Evolutionary conservation across 495 filamentous ascomycete genomes (phyloP), one percentile per base, ranked within the genome.

Genomic region (Neurospora sp.): DNA sequence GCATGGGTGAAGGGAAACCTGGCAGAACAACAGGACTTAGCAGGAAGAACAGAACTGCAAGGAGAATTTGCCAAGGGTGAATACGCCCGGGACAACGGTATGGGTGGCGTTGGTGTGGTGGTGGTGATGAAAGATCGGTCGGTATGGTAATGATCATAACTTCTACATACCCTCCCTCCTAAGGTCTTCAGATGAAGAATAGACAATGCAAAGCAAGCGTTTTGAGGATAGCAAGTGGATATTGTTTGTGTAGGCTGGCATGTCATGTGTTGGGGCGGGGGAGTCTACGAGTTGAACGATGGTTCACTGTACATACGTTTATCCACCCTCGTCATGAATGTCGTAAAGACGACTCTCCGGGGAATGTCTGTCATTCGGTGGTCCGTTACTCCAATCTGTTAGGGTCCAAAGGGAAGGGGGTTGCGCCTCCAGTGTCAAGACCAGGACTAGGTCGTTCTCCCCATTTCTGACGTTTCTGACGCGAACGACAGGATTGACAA

Each of bases 11-110:
- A 37, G 14, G 27, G 14, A 27, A 65, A 65, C 79, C 48, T 70
- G 75, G 40, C 71, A 77, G 35, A 71, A 76, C 8, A 76, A 45
- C 70, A 35, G 31, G 70, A 42, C 70, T 40, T 45, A 71, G 70
- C 41, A 42, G 22, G 41, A 59, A 40, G 16, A 71, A 37, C 70
- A 71, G 70, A 27, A 71, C 40, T 61, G 42, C 40, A 61, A 65
- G 44, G 70, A 70, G 37, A 70, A 70, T 27, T 7, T 70, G 69
- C 22, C 39, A 41, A 40, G 37, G 27, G 53, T 17, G 53, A 37
- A 8, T 1, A 65, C 35, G 3, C 4, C 35, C 35, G 35, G 35
- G 35, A 37, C 35, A 37, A 59, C 48, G 20, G 20, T 59, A 27
- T 53, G 45, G 45, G 40, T 41, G 40, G 14, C 14, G 40, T 16